Percentiles rank a stretch among this genome's conserved stretches.
Evolutionary conservation across 2,329 filamentous ascomycete genomes (phyloP).

Genomic region (Neofusicoccum ribis): DNA sequence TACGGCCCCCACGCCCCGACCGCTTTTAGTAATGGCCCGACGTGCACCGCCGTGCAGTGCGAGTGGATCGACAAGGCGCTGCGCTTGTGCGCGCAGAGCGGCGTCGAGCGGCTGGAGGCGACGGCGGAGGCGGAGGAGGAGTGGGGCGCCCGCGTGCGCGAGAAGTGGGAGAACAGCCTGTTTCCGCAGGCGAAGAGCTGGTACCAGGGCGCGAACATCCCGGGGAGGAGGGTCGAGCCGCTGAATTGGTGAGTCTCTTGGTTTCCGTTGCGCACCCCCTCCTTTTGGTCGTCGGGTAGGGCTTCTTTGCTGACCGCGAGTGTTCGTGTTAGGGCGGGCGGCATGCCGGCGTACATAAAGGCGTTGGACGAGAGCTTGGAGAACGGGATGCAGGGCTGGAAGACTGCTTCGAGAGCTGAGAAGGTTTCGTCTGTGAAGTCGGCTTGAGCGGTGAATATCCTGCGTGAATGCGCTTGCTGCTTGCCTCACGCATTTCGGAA

Average conservation of each 20-base stretch:
- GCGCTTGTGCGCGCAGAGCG: slow-evolving; percentile 38
- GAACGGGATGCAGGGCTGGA: slow-evolving; percentile 5
- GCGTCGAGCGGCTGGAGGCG: slow-evolving; percentile 42
- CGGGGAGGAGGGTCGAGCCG: slow-evolving; percentile 44
- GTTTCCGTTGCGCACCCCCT: slow-evolving; percentile 5
- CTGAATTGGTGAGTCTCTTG: slow-evolving; percentile 35
- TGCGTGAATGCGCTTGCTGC: no score
- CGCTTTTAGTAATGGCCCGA: slow-evolving; percentile 49
- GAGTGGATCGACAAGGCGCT: slow-evolving; percentile 49
- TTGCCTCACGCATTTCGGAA: no score
- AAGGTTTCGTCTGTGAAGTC: no score
- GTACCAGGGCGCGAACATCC: slow-evolving; percentile 44
- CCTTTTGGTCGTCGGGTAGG: slow-evolving; percentile 11
- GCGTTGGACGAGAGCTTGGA: slow-evolving; percentile 5
- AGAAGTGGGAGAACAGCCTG: no score
- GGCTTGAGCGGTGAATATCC: no score
- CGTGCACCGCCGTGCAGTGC: slow-evolving; percentile 46
- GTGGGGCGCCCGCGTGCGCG: no score
- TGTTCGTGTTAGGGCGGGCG: neutral
- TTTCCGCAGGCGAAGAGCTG: slow-evolving; percentile 26
- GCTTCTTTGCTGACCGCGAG: neutral
- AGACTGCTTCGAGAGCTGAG: neutral
- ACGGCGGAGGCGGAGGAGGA: slow-evolving; percentile 18
- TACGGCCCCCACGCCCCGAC: slow-evolving; percentile 51
- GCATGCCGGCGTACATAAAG: slow-evolving; percentile 7